Conservation (phyloP, 129 eudicot genomes). For the Flaveria linearis region DNA sequence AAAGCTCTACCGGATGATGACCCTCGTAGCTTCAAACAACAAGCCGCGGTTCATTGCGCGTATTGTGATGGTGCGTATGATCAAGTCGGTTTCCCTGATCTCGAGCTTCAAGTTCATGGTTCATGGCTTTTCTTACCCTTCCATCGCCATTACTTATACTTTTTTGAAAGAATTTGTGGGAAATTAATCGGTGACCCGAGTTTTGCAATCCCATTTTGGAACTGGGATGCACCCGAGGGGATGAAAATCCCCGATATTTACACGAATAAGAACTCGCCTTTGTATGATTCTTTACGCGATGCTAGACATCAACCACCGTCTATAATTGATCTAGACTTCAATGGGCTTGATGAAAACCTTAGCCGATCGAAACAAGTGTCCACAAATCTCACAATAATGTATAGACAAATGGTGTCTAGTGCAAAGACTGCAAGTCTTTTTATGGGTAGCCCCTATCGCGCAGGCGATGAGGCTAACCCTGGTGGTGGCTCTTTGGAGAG, state of each 20-base stretch:
- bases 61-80: conserved; percentile 62
- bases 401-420: conserved; percentile 52
- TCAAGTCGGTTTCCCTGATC: conserved; percentile 52
- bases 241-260: conserved; percentile 56
- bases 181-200: conserved; percentile 49
- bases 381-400: conserved; percentile 57
- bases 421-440: conserved; percentile 44
- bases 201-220: conserved; percentile 59
- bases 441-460: conserved; percentile 52
- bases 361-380: conserved; percentile 33
- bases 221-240: conserved; percentile 55
- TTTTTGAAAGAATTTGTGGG: conserved; percentile 57
- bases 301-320: conserved; percentile 41
- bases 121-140: conserved; percentile 75
- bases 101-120: conserved; percentile 58
- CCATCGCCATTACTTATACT: conserved; percentile 60
- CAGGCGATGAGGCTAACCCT: conserved; percentile 44
- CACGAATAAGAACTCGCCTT: conserved; percentile 39
- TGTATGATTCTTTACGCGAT: conserved; percentile 46
- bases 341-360: conserved; percentile 39
- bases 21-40: conserved; percentile 60
- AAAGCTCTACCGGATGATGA: conserved; percentile 56
- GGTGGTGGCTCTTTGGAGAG: conserved; percentile 52
- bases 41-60: conserved; percentile 71
- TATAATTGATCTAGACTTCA: conserved; percentile 46